phyloP scores from a whole-genome alignment of 345 rosid species.

The Acer yangbiense region DNA sequence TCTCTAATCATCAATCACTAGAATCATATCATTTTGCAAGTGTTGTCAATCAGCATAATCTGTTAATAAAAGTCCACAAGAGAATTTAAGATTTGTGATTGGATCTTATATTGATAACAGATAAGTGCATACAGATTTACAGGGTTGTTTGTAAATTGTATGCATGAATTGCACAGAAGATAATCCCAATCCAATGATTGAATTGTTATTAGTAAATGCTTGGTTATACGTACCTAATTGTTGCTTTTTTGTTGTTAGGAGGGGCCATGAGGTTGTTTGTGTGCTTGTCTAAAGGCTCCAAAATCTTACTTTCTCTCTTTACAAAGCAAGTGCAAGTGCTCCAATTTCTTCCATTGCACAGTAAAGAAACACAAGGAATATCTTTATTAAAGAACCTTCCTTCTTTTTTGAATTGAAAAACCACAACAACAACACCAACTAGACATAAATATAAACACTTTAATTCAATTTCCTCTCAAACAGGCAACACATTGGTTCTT shows the following conservation, averaged over 20 bases:
- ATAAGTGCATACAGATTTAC: background rate
- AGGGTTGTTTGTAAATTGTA: background rate
- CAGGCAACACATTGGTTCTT: slow-evolving; percentile 30
- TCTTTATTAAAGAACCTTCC: slow-evolving; percentile 30
- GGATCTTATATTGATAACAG: background rate
- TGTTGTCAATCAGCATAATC: background rate
- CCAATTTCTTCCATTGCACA: slow-evolving; percentile 5
- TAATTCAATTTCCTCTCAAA: slow-evolving; percentile 13
- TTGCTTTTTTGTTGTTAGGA: slow-evolving; percentile 1
- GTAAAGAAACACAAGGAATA: slow-evolving; percentile 32
- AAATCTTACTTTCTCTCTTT: slow-evolving; percentile 46
- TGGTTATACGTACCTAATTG: background rate
- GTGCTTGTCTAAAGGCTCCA: slow-evolving; percentile 27
- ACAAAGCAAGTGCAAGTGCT: slow-evolving; percentile 40
- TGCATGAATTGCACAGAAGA: background rate
- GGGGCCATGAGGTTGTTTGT: background rate
- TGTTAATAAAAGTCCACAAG: background rate
- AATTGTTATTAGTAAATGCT: background rate
- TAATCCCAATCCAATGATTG: slow-evolving; percentile 1
- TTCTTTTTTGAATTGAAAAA: slow-evolving; percentile 25
- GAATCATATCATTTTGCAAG: background rate
- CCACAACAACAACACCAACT: background rate
- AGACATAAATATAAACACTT: slow-evolving; percentile 15
- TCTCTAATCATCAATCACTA: background rate
- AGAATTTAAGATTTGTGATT: background rate